Percentiles rank a stretch among this genome's conserved stretches.
Conservation (phyloP, 192 early-diverging fungal genomes). For the Coemansia sp. region DNA sequence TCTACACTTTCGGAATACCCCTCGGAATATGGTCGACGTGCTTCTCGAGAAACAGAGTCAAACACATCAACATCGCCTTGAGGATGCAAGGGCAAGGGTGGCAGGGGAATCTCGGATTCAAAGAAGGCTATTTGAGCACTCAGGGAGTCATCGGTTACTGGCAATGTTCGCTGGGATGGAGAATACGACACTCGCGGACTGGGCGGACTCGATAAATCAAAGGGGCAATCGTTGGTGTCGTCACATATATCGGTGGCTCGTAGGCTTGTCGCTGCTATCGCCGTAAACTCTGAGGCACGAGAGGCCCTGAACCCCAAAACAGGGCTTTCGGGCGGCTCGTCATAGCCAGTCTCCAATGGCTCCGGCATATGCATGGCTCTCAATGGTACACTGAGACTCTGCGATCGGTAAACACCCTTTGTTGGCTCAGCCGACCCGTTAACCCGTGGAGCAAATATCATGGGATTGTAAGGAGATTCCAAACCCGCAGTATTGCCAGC, state of each 20-base stretch:
- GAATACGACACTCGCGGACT: no score
- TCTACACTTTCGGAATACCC: slow-evolving; percentile 16
- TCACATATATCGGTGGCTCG: not conserved
- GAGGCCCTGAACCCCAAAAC: slow-evolving; percentile 1
- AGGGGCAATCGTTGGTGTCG: not conserved
- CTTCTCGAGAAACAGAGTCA: not conserved
- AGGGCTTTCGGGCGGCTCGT: not conserved
- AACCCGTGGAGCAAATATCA: slow-evolving; percentile 5
- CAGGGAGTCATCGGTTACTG: not conserved
- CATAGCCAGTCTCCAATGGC: not conserved
- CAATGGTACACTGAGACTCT: not conserved
- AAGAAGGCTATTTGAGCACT: not conserved
- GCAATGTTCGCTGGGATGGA: no score
- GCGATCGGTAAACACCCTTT: not conserved
- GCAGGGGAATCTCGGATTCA: no score
- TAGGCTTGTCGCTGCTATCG: not conserved
- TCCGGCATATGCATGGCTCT: not conserved
- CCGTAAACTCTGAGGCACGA: slow-evolving; percentile 1
- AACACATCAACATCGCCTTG: not conserved
- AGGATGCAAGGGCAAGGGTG: no score
- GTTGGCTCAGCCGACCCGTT: not conserved
- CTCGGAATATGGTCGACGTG: slow-evolving; percentile 27
- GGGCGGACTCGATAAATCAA: not conserved
- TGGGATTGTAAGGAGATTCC: not conserved
- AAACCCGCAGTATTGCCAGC: no score